Evolutionary conservation across 148 eudicot genomes (phyloP), one percentile per base, ranked within the genome.

Genomic region (Simmondsia chinensis): DNA sequence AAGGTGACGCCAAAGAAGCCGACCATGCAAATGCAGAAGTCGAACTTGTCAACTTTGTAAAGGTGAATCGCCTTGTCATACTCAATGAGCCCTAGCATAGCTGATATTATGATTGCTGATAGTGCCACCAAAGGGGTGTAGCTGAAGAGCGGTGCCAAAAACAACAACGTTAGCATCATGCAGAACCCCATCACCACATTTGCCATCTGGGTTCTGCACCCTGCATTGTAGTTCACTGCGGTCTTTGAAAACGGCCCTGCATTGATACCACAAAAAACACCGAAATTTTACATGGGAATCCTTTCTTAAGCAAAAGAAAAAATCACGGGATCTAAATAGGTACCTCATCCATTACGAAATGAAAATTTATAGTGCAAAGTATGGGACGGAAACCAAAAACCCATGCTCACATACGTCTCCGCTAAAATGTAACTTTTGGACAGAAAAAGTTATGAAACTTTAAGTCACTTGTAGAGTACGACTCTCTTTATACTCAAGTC

Each of bases 171-270:
- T 21, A 91, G 42, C 79, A 85, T 28, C 85, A 91, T 70, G 32
- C 75, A 68, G 0, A 70, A 3, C 9, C 94, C 72, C 83, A 73
- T 75, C 15, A 85, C 86, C 6, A 82, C 69, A 29, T 85, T 91
- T 1, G 99, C 29, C 94, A 91, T 86, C 39, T 64, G 68, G 1
- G 86, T 69, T 48, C 57, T 85, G 59, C 89, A 76, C 4, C 99
- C 99, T 0, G 99, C 88, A 9, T 74, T 86, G 55, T 45, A 63
- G 35, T 91, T 91, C 15, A 91, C 99, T 1, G 99, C 99, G 0
- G 99, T 82, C 59, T 77, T 79, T 5, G 99, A 91, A 65, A 91
- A 91, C 21, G 99, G 99, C 37, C 99, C 97, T 82, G 52, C 64
- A 60, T 15, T n/a, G n/a, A n/a, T n/a, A n/a, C n/a, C n/a, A n/a